Percentiles rank a stretch among this genome's conserved stretches.
These are phyloP conservation scores for Bullera alba DNA, from an alignment of 768 basidiomycete genomes.

Conservation along the genomic window DNA sequence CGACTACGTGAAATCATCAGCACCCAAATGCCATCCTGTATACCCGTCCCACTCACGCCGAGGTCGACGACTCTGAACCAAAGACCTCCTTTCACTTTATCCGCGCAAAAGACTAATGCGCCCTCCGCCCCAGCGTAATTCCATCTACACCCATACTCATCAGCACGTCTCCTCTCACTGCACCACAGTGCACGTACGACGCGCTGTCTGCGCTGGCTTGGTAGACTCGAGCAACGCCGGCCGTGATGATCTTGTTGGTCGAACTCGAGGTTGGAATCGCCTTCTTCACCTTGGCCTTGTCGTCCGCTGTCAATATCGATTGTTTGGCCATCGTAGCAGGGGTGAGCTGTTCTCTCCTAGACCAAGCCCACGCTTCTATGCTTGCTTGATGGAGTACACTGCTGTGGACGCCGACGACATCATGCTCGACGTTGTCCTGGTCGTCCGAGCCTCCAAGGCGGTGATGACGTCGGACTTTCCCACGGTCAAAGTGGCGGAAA, in stretches of 20 bases:
- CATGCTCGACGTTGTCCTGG: too few species aligned
- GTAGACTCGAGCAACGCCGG: constrained; percentile 82
- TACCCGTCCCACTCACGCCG: constrained; percentile 31
- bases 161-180: neutral
- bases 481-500: neutral
- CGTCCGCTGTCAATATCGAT: constrained; percentile 49
- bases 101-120: constrained; percentile 64
- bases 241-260: constrained; percentile 67
- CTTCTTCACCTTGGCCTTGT: constrained; percentile 68
- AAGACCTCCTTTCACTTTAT: constrained; percentile 55
- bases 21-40: neutral
- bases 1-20: constrained; percentile 48
- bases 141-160: constrained; percentile 58
- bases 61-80: constrained; percentile 78
- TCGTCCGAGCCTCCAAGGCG: too few species aligned
- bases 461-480: neutral
- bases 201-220: constrained; percentile 54
- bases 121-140: constrained; percentile 81
- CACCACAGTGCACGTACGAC: neutral
- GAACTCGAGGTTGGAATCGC: constrained; percentile 51
- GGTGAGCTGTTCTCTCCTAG: too few species aligned
- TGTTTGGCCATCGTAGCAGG: neutral
- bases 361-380: too few species aligned
- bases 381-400: too few species aligned
- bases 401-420: too few species aligned